Evolutionary conservation across 1,284 basidiomycete species (phyloP).

Genomic region (Cutaneotrichosporon mucoides): DNA sequence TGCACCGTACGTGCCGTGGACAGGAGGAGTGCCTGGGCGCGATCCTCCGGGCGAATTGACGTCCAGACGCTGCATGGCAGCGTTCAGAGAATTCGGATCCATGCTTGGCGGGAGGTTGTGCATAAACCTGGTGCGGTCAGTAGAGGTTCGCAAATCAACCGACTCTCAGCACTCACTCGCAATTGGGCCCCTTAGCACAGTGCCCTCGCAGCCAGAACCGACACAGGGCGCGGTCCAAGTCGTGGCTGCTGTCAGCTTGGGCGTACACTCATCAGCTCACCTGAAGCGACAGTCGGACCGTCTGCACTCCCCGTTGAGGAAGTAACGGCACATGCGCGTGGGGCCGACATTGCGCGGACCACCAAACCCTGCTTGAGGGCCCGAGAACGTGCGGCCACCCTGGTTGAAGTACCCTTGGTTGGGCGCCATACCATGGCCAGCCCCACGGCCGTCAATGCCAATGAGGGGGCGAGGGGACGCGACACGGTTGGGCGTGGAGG

Average conservation of each 20-base stretch:
- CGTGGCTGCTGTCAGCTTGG: slow-evolving; percentile 58
- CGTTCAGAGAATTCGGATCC: slow-evolving; percentile 51
- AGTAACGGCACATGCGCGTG: slow-evolving; percentile 83
- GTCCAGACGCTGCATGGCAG: slow-evolving; percentile 66
- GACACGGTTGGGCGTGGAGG: slow-evolving; percentile 43
- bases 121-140: slow-evolving; percentile 56
- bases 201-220: slow-evolving; percentile 97
- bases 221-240: slow-evolving; percentile 85
- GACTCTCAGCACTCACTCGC: slow-evolving; percentile 38
- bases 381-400: slow-evolving; percentile 34
- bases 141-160: no score
- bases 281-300: slow-evolving; percentile 96
- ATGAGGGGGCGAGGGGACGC: slow-evolving; percentile 35
- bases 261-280: slow-evolving; percentile 51
- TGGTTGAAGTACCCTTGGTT: slow-evolving; percentile 42
- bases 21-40: slow-evolving; percentile 28
- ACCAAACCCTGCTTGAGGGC: slow-evolving; percentile 34
- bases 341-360: slow-evolving; percentile 54
- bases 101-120: slow-evolving; percentile 71
- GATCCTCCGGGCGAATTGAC: slow-evolving; percentile 53
- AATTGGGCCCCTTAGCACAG: slow-evolving; percentile 83
- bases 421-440: slow-evolving; percentile 24
- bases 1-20: slow-evolving; percentile 30
- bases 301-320: slow-evolving; percentile 91
- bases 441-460: slow-evolving; percentile 27